phyloP scores from a whole-genome alignment of 495 filamentous ascomycete species.

The Hypomontagnella monticulosa region DNA sequence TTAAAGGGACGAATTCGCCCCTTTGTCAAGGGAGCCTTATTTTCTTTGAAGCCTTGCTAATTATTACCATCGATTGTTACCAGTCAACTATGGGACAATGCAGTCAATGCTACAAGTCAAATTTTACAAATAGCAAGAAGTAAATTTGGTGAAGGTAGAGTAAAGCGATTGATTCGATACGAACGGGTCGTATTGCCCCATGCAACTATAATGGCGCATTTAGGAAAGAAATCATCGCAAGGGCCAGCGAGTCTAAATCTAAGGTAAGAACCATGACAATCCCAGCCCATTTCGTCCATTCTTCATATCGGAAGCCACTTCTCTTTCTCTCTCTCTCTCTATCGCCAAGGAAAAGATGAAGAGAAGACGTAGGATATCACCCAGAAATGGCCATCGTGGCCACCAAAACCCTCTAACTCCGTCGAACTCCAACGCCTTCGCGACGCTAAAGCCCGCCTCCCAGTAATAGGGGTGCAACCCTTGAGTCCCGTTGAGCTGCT shows the following conservation, averaged over 20 bases:
- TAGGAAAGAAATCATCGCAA: conserved; percentile 18
- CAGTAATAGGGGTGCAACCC: not conserved
- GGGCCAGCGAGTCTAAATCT: conserved; percentile 19
- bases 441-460: not conserved
- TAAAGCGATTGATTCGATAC: conserved; percentile 13
- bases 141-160: not conserved
- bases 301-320: conserved; percentile 1
- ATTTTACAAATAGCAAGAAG: not conserved
- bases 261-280: conserved; percentile 12
- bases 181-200: conserved; percentile 12
- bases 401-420: conserved; percentile 7
- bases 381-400: conserved; percentile 9
- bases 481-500: conserved; percentile 4
- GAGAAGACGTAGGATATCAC: conserved; percentile 32
- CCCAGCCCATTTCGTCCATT: not conserved
- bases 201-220: conserved; percentile 23
- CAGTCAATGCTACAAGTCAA: not conserved
- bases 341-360: not conserved
- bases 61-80: too few species aligned
- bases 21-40: too few species aligned
- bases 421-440: conserved; percentile 27
- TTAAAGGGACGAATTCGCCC: not conserved
- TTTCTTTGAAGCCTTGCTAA: too few species aligned
- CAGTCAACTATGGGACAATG: too few species aligned
- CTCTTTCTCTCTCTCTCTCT: too few species aligned